These are phyloP conservation scores for Pyrenochaeta sp. DNA, from an alignment of 2,329 filamentous ascomycete genomes.

Conservation along the genomic window DNA sequence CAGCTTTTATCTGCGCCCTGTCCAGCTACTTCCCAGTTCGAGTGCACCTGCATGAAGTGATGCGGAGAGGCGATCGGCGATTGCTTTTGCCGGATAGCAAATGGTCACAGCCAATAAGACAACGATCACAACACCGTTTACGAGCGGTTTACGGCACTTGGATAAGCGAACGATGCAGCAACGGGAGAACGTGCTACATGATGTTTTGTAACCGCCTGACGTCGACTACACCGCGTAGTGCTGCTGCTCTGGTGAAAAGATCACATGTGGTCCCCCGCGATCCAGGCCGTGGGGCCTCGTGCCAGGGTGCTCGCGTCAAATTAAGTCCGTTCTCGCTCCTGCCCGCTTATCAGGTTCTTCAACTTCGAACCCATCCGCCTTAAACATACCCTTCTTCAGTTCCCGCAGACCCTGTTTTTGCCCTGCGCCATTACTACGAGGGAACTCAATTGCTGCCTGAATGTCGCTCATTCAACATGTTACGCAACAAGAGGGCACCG, in stretches of 20 bases:
- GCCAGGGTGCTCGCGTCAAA: constrained; percentile 21
- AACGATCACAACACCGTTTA: not conserved
- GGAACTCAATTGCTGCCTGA: constrained; percentile 17
- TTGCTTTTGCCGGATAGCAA: not conserved
- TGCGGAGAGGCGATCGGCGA: constrained; percentile 10
- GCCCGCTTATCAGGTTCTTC: constrained; percentile 18
- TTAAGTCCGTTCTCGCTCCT: constrained; percentile 16
- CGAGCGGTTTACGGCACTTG: not conserved
- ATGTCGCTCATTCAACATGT: constrained; percentile 65
- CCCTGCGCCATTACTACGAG: constrained; percentile 17
- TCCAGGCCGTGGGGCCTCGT: constrained; percentile 18
- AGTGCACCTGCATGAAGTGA: not conserved
- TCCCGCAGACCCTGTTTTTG: constrained; percentile 2
- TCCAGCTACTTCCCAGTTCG: too few relatives aligned
- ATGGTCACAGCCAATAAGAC: constrained; percentile 11
- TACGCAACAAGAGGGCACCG: constrained; percentile 58
- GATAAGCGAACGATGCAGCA: not conserved
- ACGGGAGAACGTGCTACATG: not conserved
- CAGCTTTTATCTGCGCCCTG: too few relatives aligned
- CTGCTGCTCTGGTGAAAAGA: constrained; percentile 4
- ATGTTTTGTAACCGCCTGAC: not conserved
- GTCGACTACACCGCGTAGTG: constrained; percentile 4
- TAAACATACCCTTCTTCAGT: constrained; percentile 4
- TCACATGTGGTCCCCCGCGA: constrained; percentile 20
- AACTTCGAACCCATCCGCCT: constrained; percentile 10